Evolutionary conservation across 805 yeast genomes (phyloP), one percentile per base, ranked within the genome.

Genomic region (Vanderwaltozyma polyspora): DNA sequence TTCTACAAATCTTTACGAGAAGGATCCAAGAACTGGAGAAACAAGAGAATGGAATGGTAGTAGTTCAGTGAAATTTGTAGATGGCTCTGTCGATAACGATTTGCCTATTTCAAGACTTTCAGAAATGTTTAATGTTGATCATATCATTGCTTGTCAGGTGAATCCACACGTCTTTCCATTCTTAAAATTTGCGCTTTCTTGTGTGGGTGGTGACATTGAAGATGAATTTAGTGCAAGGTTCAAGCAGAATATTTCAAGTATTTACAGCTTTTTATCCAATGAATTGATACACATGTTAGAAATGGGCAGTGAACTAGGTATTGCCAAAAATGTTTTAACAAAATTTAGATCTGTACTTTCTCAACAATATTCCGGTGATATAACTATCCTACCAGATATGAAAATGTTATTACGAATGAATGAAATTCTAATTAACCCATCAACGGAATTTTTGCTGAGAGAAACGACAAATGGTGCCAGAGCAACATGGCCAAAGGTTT

Each of bases 51-150:
- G 96, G 96, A 79, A 82, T 41, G 70, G 71, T 22, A 42, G 48
- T 18, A 67, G 77, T 16, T 68, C 84, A 0, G 74, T 79, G 24
- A 79, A 80, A 46, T 89, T 80, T 57, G 86, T 89, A 19, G 98
- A 89, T 59, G 98, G 98, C 0, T 83, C 95, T 1, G 94, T 89
- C 6, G 91, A 87, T 50, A 81, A 83, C 40, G 98, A 89, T 53
- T 62, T 89, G 33, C 98, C 98, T 3, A 78, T 86, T 15, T 70
- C 89, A 3, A 68, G 95, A 44, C 63, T 89, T 13, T 78, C 91
- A 17, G 97, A 89, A 52, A 84, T 89, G 94, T 91, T 89, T 54
- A 87, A 89, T 50, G 95, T 89, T 21, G 94, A 89, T 51, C 95
- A 89, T 57, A 86, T 89, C 42, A 85, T 89, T 44, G 97, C 95